Evolutionary conservation across 768 basidiomycete species (phyloP).

Genomic region (Terana coerulea): DNA sequence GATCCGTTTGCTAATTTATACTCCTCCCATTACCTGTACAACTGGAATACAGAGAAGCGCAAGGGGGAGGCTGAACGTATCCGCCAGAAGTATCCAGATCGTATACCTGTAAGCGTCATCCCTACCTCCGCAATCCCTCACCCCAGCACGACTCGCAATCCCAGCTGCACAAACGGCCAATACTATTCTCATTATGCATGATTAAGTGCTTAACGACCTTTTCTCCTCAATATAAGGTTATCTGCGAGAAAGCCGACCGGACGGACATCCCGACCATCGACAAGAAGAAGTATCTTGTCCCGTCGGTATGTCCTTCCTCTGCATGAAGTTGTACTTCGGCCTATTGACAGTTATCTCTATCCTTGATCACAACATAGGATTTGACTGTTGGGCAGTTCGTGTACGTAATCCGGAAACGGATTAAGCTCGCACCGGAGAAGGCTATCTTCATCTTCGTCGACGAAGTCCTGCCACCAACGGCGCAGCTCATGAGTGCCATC

Average conservation of each 20-base stretch:
- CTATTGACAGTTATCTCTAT: too few relatives aligned
- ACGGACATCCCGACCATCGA: constrained; percentile 99
- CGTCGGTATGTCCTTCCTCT: constrained; percentile 62
- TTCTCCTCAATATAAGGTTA: constrained; percentile 56
- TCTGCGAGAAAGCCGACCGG: constrained; percentile 98
- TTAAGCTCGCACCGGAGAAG: constrained; percentile 99
- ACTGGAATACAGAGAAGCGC: constrained; percentile 92
- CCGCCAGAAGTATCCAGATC: constrained; percentile 97
- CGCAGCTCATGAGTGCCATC: constrained; percentile 96
- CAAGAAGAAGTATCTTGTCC: constrained; percentile 99
- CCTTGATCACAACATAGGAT: constrained; percentile 61
- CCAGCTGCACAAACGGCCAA: not conserved
- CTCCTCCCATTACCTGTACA: constrained; percentile 9
- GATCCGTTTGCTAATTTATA: too few relatives aligned
- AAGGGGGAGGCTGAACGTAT: constrained; percentile 99
- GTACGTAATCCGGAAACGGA: constrained; percentile 99
- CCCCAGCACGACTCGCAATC: not conserved
- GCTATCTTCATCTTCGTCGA: constrained; percentile 99
- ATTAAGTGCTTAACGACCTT: not conserved
- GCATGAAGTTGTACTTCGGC: constrained; percentile 13
- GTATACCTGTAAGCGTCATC: constrained; percentile 79
- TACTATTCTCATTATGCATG: too few relatives aligned
- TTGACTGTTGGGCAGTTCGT: constrained; percentile 98
- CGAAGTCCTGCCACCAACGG: constrained; percentile 96
- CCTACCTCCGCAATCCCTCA: not conserved